Percentiles rank a stretch among this genome's conserved stretches.
phyloP scores from a whole-genome alignment of 768 basidiomycete genomes.

The Dentipellis fragilis region DNA sequence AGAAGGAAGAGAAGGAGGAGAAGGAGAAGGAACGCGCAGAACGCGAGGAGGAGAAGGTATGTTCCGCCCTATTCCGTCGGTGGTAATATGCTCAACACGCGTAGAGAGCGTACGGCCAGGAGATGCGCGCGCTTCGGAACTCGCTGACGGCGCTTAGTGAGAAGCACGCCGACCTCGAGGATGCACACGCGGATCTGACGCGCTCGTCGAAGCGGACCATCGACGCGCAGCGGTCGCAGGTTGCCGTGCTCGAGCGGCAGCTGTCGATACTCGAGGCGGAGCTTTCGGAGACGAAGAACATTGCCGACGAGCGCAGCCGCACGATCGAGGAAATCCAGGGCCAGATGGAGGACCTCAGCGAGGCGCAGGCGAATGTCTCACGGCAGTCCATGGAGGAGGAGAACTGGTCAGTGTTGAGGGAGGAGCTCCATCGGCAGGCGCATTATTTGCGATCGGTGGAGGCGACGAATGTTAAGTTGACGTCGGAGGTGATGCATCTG shows the following conservation, averaged over 20 bases:
- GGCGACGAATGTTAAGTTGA: conserved; percentile 43
- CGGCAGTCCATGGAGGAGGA: conserved; percentile 34
- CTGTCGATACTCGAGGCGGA: conserved; percentile 38
- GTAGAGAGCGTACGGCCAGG: conserved; percentile 40
- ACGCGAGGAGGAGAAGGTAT: conserved; percentile 51
- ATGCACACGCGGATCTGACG: conserved; percentile 38
- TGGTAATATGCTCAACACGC: background rate
- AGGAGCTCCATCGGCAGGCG: conserved; percentile 60
- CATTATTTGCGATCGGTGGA: conserved; percentile 53
- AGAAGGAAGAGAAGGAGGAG: conserved; percentile 58
- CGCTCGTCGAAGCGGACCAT: conserved; percentile 40
- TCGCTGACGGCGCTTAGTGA: conserved; percentile 41
- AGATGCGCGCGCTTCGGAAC: conserved; percentile 41
- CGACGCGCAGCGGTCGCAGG: conserved; percentile 40
- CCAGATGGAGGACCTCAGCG: conserved; percentile 35
- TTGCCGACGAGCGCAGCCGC: conserved; percentile 31
- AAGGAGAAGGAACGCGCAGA: conserved; percentile 47
- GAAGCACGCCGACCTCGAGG: conserved; percentile 51
- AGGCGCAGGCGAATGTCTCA: conserved; percentile 22
- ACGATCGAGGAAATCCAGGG: conserved; percentile 36
- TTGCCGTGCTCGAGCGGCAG: conserved; percentile 37
- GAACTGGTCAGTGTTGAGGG: conserved; percentile 52
- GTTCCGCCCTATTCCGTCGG: conserved; percentile 8
- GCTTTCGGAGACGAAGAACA: conserved; percentile 28
- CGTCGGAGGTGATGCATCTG: conserved; percentile 40